These are phyloP conservation scores for Taphrina flavorubra DNA, from an alignment of 1,139 yeast species.

Conservation along the genomic window DNA sequence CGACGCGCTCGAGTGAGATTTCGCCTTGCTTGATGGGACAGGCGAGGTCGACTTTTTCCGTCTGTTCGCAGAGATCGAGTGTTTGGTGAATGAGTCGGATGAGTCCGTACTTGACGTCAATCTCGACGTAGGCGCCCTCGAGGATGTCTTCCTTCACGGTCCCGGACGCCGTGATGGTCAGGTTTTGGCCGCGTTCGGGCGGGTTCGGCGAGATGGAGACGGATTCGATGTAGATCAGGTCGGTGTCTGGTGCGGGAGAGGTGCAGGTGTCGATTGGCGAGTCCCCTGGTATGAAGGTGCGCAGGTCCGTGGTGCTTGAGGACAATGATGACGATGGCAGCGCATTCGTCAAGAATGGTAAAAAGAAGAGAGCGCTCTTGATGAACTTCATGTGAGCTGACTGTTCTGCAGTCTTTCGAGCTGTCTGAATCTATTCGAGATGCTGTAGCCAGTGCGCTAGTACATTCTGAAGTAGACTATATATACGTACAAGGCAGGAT, in stretches of 20 bases:
- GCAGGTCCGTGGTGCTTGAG: conserved; percentile 11
- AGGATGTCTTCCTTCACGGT: conserved; percentile 60
- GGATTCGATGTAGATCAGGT: conserved; percentile 60
- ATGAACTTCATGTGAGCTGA: conserved; percentile 12
- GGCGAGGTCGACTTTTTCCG: conserved; percentile 68
- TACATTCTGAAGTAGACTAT: background rate
- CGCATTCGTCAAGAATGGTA: conserved; percentile 11
- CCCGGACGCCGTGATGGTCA: conserved; percentile 80
- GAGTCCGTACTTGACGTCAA: conserved; percentile 90
- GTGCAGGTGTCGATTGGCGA: conserved; percentile 82
- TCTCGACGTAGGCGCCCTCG: conserved; percentile 91
- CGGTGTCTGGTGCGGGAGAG: conserved; percentile 65
- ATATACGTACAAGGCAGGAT: background rate
- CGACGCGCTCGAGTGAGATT: conserved; percentile 68
- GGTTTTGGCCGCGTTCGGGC: conserved; percentile 77
- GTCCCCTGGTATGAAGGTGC: conserved; percentile 70
- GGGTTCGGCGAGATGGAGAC: conserved; percentile 81
- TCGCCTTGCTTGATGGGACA: conserved; percentile 81
- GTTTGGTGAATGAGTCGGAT: conserved; percentile 84
- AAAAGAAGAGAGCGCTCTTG: background rate
- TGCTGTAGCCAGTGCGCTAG: no score
- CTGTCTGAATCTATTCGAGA: no score
- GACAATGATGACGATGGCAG: background rate
- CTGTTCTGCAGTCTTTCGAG: no score
- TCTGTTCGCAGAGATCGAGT: conserved; percentile 85